Evolutionary conservation across 1,139 yeast species (phyloP).

Genomic region (Spathaspora sp.): DNA sequence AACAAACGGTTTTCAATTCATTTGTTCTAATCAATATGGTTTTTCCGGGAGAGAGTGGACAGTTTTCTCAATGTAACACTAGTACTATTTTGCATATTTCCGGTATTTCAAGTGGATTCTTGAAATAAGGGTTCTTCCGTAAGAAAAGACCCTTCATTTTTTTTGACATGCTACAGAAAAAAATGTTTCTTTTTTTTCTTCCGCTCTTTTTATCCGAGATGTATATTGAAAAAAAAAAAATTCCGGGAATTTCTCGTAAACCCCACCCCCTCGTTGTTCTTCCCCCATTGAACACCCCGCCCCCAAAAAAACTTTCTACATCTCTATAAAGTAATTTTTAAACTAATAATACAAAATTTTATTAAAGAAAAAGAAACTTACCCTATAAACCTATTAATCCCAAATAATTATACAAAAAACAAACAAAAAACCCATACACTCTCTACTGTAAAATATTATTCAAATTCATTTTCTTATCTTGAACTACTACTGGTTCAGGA

Average conservation of each 20-base stretch:
- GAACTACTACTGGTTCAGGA: conserved; percentile 7
- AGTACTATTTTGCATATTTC: neutral
- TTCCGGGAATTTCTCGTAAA: neutral
- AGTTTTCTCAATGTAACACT: neutral
- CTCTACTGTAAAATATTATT: conserved; percentile 4
- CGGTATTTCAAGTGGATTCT: neutral
- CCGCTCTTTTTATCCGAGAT: neutral
- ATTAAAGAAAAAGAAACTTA: neutral
- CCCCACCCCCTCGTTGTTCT: neutral
- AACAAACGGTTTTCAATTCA: neutral
- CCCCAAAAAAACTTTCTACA: neutral
- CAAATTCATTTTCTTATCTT: conserved; percentile 10
- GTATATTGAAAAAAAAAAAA: neutral
- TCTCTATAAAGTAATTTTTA: neutral
- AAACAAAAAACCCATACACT: neutral
- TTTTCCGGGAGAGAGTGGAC: neutral
- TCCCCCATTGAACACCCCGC: neutral
- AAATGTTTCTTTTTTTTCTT: neutral
- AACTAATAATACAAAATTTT: neutral
- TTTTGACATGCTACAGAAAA: neutral
- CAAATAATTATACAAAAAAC: neutral
- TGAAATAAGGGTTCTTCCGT: neutral
- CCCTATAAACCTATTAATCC: neutral
- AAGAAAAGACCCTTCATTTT: neutral
- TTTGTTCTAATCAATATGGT: neutral